Evolutionary conservation across 345 rosid genomes (phyloP).

Genomic region (Chamaenerion angustifolium): DNA sequence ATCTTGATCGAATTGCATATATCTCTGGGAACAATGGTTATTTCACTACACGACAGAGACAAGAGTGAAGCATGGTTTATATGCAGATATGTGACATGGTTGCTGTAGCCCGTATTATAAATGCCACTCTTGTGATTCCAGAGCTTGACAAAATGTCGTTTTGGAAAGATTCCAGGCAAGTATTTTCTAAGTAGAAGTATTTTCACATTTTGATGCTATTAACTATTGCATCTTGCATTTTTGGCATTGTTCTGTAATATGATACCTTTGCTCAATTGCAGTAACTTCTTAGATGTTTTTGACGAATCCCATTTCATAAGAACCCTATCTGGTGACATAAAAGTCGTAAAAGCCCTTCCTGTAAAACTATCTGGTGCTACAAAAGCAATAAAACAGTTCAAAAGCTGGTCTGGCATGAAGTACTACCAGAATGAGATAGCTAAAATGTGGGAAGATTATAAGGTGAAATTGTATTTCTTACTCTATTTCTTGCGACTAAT

Average conservation of each 20-base stretch:
- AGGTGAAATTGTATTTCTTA: conserved; percentile 1
- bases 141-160: conserved; percentile 84
- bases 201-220: not conserved
- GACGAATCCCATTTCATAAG: conserved; percentile 16
- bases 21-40: not conserved
- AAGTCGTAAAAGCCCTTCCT: conserved; percentile 14
- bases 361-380: conserved; percentile 6
- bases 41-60: not conserved
- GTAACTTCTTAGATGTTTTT: conserved; percentile 19
- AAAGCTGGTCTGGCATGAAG: conserved; percentile 10
- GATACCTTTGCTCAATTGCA: conserved; percentile 7
- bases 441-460: conserved; percentile 9
- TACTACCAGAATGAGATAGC: conserved; percentile 9
- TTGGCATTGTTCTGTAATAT: too few species aligned
- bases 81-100: conserved; percentile 97
- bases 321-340: conserved; percentile 14
- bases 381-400: conserved; percentile 17
- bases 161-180: conserved; percentile 88
- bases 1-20: not conserved
- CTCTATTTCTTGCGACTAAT: not conserved
- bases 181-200: not conserved
- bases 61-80: conserved; percentile 3
- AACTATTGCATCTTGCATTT: not conserved
- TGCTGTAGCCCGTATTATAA: conserved; percentile 80
- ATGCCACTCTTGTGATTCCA: conserved; percentile 88